Percentiles rank a stretch among this genome's conserved stretches.
phyloP scores from a whole-genome alignment of 176 grass and related monocot genomes.

The Aegilops bicornis region DNA sequence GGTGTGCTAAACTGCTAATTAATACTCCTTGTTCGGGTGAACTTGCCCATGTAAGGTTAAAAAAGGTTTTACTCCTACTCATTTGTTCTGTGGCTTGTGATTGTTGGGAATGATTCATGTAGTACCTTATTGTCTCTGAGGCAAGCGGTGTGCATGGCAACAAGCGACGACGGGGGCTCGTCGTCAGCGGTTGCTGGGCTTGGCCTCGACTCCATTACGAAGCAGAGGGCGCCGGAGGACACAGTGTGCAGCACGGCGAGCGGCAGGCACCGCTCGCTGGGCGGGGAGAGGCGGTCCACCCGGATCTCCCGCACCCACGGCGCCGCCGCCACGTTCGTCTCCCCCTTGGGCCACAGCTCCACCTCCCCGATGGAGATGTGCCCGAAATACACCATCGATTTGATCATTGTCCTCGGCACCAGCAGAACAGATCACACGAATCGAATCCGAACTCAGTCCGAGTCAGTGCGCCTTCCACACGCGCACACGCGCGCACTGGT shows the following conservation, averaged over 20 bases:
- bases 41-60: background rate
- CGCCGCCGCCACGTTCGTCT: constrained; percentile 33
- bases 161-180: constrained; percentile 45
- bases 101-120: constrained; percentile 42
- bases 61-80: background rate
- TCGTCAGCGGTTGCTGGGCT: constrained; percentile 16
- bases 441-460: constrained; percentile 25
- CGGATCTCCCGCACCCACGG: constrained; percentile 55
- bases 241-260: constrained; percentile 68
- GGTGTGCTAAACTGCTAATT: background rate
- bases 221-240: constrained; percentile 38
- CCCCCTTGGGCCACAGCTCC: constrained; percentile 66
- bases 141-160: constrained; percentile 64
- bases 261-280: constrained; percentile 74
- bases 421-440: background rate
- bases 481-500: background rate
- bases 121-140: constrained; percentile 71
- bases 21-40: constrained; percentile 6
- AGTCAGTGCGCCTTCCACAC: constrained; percentile 9
- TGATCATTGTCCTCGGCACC: constrained; percentile 62
- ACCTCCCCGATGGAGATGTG: constrained; percentile 65
- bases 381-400: constrained; percentile 62
- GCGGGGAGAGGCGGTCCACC: constrained; percentile 56
- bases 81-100: constrained; percentile 19
- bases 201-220: constrained; percentile 71